Conservation (phyloP, 1,284 basidiomycete species). For the Grifola frondosa region DNA sequence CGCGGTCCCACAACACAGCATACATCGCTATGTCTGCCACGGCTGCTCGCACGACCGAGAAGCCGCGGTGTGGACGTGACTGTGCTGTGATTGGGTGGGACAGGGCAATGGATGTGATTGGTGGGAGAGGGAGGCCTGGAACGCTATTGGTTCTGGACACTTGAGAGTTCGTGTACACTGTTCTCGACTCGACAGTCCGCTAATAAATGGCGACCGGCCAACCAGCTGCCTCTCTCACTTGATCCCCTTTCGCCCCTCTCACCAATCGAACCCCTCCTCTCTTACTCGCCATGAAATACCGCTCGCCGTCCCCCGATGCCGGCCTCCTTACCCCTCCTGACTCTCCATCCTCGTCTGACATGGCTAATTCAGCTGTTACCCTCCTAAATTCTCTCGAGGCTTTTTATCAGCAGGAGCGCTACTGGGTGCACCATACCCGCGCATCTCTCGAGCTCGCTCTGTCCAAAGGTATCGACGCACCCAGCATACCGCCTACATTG, state of each 20-base stretch:
- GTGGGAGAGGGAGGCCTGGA: constrained; percentile 24
- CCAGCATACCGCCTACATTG: too few species aligned
- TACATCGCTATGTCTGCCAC: background rate
- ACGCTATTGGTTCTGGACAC: constrained; percentile 31
- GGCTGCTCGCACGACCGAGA: too few species aligned
- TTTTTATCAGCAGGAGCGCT: constrained; percentile 67
- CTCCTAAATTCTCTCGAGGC: constrained; percentile 61
- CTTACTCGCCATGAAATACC: constrained; percentile 23
- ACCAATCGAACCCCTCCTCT: constrained; percentile 9
- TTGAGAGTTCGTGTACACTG: constrained; percentile 23
- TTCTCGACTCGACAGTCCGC: constrained; percentile 24
- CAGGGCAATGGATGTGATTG: constrained; percentile 20
- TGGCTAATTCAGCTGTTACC: constrained; percentile 43
- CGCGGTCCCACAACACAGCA: background rate
- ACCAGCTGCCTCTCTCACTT: constrained; percentile 15
- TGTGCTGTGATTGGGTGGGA: constrained; percentile 28
- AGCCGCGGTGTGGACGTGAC: too few species aligned
- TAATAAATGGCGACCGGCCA: constrained; percentile 27
- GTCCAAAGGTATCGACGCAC: constrained; percentile 32
- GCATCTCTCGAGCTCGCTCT: constrained; percentile 35
- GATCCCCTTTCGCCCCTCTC: constrained; percentile 11
- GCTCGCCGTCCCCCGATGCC: constrained; percentile 26
- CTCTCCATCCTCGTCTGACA: constrained; percentile 38
- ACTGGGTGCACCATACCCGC: constrained; percentile 58
- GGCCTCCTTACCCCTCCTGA: constrained; percentile 47